These are phyloP conservation scores for Microbotryum lychnidis-dioicae DNA, from an alignment of 1,284 basidiomycete genomes.

Conservation along the genomic window DNA sequence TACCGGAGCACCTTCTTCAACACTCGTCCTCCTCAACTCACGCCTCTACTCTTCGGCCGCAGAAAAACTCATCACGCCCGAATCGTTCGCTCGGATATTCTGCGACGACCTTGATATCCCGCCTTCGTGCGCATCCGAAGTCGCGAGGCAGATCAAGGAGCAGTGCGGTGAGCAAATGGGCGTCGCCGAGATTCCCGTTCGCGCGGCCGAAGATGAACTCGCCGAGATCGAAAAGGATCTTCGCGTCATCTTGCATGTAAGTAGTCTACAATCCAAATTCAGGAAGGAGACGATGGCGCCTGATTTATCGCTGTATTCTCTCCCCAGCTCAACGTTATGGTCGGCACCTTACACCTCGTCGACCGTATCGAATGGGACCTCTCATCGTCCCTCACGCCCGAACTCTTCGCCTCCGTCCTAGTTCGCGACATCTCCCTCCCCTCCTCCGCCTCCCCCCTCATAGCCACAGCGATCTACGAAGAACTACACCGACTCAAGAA, in stretches of 20 bases:
- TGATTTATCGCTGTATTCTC: not conserved
- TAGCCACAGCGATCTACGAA: slow-evolving; percentile 88
- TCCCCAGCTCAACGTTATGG: slow-evolving; percentile 88
- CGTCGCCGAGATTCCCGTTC: slow-evolving; percentile 55
- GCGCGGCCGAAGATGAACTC: slow-evolving; percentile 27
- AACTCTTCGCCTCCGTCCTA: slow-evolving; percentile 70
- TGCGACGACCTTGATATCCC: slow-evolving; percentile 80
- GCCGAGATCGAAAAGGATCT: slow-evolving; percentile 59
- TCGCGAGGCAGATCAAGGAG: slow-evolving; percentile 76
- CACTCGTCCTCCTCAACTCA: not conserved
- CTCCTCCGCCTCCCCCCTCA: slow-evolving; percentile 76
- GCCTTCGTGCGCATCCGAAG: slow-evolving; percentile 60
- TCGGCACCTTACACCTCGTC: slow-evolving; percentile 77
- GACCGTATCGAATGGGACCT: slow-evolving; percentile 99
- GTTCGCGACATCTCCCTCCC: slow-evolving; percentile 79
- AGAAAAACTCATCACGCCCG: slow-evolving; percentile 64
- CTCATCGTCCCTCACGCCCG: slow-evolving; percentile 80
- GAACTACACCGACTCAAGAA: slow-evolving; percentile 91
- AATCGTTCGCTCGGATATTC: slow-evolving; percentile 74
- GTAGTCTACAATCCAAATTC: slow-evolving; percentile 37
- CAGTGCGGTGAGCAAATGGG: slow-evolving; percentile 83
- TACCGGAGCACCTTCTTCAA: not conserved
- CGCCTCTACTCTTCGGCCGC: not conserved
- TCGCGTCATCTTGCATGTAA: slow-evolving; percentile 77
- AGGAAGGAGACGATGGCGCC: no score